A percentile compares a stretch with the other conserved stretches of the same genome.
These are phyloP conservation scores for Tephrocybe rancida DNA, from an alignment of 768 basidiomycete species.

Conservation along the genomic window DNA sequence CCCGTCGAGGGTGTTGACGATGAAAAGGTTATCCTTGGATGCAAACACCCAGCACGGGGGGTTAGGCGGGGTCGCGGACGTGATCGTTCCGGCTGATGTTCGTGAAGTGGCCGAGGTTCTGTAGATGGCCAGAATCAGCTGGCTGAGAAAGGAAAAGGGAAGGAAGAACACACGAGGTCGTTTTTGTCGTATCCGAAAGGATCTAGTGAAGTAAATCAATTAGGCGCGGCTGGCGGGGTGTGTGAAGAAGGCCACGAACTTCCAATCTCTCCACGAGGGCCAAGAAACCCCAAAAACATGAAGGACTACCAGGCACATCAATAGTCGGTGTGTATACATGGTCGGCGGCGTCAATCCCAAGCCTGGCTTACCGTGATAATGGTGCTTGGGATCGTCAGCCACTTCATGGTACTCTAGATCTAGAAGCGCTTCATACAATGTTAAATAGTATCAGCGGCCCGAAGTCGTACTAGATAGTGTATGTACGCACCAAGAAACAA, in stretches of 20 bases:
- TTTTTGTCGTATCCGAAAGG: constrained; percentile 72
- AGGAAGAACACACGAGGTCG: constrained; percentile 50
- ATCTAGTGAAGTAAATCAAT: constrained; percentile 27
- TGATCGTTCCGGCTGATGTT: constrained; percentile 73
- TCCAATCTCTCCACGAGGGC: constrained; percentile 76
- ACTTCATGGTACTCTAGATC: constrained; percentile 53
- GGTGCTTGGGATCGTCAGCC: constrained; percentile 69
- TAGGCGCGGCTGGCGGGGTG: not conserved
- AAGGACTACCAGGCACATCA: constrained; percentile 45
- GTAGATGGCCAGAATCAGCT: not conserved
- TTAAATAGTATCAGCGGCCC: not conserved
- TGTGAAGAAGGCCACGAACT: constrained; percentile 44
- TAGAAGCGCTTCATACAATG: constrained; percentile 69
- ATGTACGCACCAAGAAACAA: constrained; percentile 51
- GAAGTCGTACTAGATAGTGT: not conserved
- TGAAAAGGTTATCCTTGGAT: constrained; percentile 58
- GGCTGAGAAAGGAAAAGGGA: not conserved
- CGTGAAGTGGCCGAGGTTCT: constrained; percentile 75
- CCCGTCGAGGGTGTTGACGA: constrained; percentile 37
- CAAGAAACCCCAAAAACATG: constrained; percentile 74
- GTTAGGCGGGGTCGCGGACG: constrained; percentile 59
- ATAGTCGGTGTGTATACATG: not conserved
- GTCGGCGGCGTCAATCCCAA: constrained; percentile 14
- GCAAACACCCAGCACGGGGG: constrained; percentile 63
- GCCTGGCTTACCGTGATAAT: constrained; percentile 47